Conservation (phyloP, 768 basidiomycete species). For the Amanita pseudoporphyria region DNA sequence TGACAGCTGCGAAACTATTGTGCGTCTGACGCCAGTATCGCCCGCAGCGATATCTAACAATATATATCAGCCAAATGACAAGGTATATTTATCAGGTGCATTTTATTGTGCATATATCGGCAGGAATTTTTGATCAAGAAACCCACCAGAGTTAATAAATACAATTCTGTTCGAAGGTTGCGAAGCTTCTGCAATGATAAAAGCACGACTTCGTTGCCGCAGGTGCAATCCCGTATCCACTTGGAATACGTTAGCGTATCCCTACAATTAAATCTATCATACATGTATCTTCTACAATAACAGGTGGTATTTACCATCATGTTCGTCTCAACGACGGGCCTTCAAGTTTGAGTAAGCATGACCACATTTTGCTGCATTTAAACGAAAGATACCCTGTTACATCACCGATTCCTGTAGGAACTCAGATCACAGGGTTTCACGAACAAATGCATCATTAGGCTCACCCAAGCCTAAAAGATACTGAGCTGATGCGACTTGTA, state of each 20-base stretch:
- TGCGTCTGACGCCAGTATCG: conserved; percentile 64
- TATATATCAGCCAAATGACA: background rate
- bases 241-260: conserved; percentile 57
- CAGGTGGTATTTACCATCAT: conserved; percentile 49
- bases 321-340: conserved; percentile 74
- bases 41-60: conserved; percentile 70
- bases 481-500: conserved; percentile 27
- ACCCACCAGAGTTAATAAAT: conserved; percentile 65
- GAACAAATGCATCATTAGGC: conserved; percentile 11
- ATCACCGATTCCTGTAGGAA: conserved; percentile 49
- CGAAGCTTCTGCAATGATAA: conserved; percentile 57
- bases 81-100: too few relatives aligned
- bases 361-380: conserved; percentile 5
- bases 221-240: conserved; percentile 70
- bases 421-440: background rate
- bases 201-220: conserved; percentile 71
- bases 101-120: too few relatives aligned
- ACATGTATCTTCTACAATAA: background rate
- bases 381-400: conserved; percentile 50
- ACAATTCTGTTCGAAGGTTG: conserved; percentile 51
- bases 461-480: conserved; percentile 54
- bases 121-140: background rate
- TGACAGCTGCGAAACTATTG: conserved; percentile 51
- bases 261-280: conserved; percentile 26
- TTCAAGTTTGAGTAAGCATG: conserved; percentile 16